Evolutionary conservation across 257 asterid species (phyloP).

Genomic region (Gardenia jasminoides): DNA sequence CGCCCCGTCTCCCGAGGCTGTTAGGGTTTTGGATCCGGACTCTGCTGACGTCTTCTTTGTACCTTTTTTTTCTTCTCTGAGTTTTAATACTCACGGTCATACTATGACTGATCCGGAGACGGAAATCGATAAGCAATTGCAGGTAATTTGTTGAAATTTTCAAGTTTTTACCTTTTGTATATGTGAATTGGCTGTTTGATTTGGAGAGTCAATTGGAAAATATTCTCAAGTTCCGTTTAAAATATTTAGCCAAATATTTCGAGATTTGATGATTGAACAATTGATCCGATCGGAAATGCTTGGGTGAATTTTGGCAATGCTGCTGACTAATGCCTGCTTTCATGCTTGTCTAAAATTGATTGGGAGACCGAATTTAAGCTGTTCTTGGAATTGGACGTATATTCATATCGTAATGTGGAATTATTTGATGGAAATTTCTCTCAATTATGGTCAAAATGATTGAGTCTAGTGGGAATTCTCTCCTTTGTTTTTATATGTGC

Average conservation of each 20-base stretch:
- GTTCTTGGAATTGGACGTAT: not conserved
- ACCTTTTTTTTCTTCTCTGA: slow-evolving; percentile 85
- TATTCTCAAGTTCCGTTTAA: not conserved
- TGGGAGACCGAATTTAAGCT: not conserved
- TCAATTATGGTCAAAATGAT: too few species aligned
- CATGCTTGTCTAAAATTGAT: not conserved
- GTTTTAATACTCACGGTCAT: slow-evolving; percentile 60
- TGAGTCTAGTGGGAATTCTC: not conserved
- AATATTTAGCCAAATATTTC: not conserved
- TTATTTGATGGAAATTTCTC: not conserved
- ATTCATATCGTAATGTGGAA: not conserved
- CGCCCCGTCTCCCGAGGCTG: slow-evolving; percentile 43
- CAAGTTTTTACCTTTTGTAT: not conserved
- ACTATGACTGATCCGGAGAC: slow-evolving; percentile 58
- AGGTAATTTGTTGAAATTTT: slow-evolving; percentile 41
- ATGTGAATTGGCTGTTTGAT: not conserved
- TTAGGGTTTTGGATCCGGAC: slow-evolving; percentile 77
- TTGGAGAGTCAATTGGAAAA: not conserved
- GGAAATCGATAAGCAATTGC: slow-evolving; percentile 65
- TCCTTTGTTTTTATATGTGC: not conserved
- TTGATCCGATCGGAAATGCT: not conserved
- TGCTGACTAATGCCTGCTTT: not conserved
- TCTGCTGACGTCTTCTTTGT: slow-evolving; percentile 76
- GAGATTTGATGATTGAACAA: not conserved
- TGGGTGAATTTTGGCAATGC: not conserved